phyloP scores from a whole-genome alignment of 176 grass and related monocot species.

The Oropetium thomaeum region DNA sequence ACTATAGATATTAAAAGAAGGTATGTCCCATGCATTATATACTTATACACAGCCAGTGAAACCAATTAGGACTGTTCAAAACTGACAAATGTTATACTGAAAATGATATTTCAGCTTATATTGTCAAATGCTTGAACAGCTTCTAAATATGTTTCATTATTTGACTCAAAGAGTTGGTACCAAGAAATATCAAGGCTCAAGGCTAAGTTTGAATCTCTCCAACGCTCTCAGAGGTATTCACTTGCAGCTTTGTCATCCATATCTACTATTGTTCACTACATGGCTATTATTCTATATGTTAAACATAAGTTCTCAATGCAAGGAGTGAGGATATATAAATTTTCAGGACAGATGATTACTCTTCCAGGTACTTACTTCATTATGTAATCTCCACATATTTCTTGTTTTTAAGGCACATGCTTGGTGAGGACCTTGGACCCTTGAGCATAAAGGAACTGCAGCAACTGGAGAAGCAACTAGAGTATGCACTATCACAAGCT shows the following conservation, averaged over 20 bases:
- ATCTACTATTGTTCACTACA: not conserved
- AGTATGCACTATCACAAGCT: slow-evolving; percentile 58
- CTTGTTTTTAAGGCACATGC: slow-evolving; percentile 50
- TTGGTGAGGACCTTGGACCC: slow-evolving; percentile 67
- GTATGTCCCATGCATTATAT: no score
- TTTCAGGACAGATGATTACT: not conserved
- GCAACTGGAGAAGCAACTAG: slow-evolving; percentile 70
- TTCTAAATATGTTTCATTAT: not conserved
- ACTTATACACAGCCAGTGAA: not conserved
- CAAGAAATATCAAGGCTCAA: slow-evolving; percentile 74
- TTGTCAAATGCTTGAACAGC: not conserved
- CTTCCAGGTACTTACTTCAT: not conserved
- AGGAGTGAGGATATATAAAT: no score
- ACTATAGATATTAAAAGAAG: not conserved
- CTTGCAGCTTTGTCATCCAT: not conserved
- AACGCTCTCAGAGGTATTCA: slow-evolving; percentile 61
- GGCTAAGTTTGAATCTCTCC: slow-evolving; percentile 63
- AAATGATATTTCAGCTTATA: no score
- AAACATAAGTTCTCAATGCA: not conserved
- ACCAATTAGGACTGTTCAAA: not conserved
- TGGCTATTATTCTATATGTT: not conserved
- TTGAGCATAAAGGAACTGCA: slow-evolving; percentile 72
- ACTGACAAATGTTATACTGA: not conserved
- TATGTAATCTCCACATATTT: not conserved
- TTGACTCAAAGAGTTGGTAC: slow-evolving; percentile 35